Evolutionary conservation across 768 basidiomycete genomes (phyloP).

Genomic region (Trichaptum fuscoviolaceum): DNA sequence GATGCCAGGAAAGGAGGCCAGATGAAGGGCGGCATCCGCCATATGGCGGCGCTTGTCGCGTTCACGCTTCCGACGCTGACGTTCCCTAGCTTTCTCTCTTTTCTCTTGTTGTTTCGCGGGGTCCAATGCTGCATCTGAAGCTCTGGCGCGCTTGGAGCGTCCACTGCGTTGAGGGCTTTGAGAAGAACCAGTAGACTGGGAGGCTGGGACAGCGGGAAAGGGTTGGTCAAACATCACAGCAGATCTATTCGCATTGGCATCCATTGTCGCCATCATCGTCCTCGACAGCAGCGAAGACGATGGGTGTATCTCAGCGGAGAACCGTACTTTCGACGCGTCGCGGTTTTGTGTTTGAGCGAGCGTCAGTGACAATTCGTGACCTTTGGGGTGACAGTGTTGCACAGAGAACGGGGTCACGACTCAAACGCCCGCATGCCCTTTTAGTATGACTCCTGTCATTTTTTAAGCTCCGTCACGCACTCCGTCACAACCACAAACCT

Average conservation of each 20-base stretch:
- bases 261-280: background rate
- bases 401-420: slow-evolving; percentile 1
- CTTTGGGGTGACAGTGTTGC: background rate
- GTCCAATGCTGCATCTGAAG: slow-evolving; percentile 36
- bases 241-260: slow-evolving; percentile 8
- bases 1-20: slow-evolving; percentile 4
- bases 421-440: background rate
- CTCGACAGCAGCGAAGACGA: background rate
- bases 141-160: slow-evolving; percentile 9
- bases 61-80: slow-evolving; percentile 80
- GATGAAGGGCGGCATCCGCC: background rate
- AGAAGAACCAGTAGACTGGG: background rate
- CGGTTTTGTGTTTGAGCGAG: slow-evolving; percentile 16
- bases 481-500: background rate
- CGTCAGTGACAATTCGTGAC: slow-evolving; percentile 29
- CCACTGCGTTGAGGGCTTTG: background rate
- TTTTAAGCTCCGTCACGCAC: background rate
- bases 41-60: slow-evolving; percentile 31
- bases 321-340: slow-evolving; percentile 8
- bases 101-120: slow-evolving; percentile 68
- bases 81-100: slow-evolving; percentile 82
- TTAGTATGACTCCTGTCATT: background rate
- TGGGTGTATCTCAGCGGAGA: background rate
- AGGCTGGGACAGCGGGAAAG: slow-evolving; percentile 11
- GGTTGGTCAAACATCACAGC: slow-evolving; percentile 17